Conservation (phyloP, 2,329 filamentous ascomycete genomes). For the Penicillium italicum region DNA sequence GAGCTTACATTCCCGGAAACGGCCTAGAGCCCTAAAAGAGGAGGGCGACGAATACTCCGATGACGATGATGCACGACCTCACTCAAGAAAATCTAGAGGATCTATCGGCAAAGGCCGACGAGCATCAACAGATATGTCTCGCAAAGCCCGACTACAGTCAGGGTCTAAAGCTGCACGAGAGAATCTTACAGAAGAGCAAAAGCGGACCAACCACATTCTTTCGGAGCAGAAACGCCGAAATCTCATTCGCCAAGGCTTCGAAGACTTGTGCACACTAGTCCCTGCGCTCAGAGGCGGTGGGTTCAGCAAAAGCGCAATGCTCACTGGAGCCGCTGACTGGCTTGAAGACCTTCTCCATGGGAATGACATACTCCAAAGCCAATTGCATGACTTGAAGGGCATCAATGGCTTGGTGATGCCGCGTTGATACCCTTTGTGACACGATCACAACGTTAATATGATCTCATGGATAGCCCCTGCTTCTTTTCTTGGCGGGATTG, state of each 20-base stretch:
- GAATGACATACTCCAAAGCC: slow-evolving; percentile 59
- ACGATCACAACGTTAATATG: slow-evolving; percentile 21
- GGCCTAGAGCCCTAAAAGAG: slow-evolving; percentile 36
- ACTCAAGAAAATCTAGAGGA: slow-evolving; percentile 50
- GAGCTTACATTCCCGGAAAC: slow-evolving; percentile 30
- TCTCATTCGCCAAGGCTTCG: slow-evolving; percentile 76
- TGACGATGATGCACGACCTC: slow-evolving; percentile 34
- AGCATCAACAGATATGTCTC: slow-evolving; percentile 37
- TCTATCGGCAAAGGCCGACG: slow-evolving; percentile 36
- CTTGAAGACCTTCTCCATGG: slow-evolving; percentile 68
- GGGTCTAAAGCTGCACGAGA: slow-evolving; percentile 46
- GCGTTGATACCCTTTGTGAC: slow-evolving; percentile 27
- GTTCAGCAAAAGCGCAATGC: slow-evolving; percentile 77
- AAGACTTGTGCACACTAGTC: slow-evolving; percentile 72
- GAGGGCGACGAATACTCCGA: slow-evolving; percentile 35
- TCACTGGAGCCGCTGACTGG: slow-evolving; percentile 73
- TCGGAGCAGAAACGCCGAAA: slow-evolving; percentile 85
- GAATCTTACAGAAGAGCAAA: slow-evolving; percentile 72
- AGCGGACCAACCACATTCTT: slow-evolving; percentile 78
- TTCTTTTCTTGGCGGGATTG: slow-evolving; percentile 10
- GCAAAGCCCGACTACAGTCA: slow-evolving; percentile 32
- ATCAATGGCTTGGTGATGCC: slow-evolving; percentile 38
- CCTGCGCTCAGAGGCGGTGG: slow-evolving; percentile 70
- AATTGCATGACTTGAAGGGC: slow-evolving; percentile 49
- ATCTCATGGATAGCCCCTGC: slow-evolving; percentile 4